These are phyloP conservation scores for Bonnemaisonia californica DNA, from an alignment of 31 red algal genomes.

Conservation along the genomic window DNA sequence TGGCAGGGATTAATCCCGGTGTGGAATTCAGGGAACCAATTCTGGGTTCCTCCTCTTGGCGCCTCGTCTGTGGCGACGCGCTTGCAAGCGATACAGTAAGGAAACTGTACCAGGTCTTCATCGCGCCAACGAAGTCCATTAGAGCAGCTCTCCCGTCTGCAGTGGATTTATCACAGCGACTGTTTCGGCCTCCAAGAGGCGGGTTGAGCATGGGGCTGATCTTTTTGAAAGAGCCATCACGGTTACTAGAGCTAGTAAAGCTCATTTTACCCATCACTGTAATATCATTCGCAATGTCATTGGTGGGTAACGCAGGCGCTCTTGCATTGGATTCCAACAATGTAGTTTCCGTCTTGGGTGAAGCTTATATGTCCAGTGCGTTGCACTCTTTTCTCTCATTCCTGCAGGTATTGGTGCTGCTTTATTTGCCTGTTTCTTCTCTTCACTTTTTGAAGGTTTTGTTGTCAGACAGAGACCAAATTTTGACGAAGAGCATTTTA, in stretches of 20 bases:
- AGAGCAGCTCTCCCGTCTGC: slow-evolving; percentile 1
- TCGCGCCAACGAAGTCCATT: slow-evolving; percentile 31
- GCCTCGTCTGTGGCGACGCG: slow-evolving; percentile 48
- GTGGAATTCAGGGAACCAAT: slow-evolving; percentile 55
- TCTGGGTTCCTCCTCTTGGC: slow-evolving; percentile 1
- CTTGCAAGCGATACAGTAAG: slow-evolving; percentile 45
- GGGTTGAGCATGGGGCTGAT: slow-evolving; percentile 18
- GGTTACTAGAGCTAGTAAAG: slow-evolving; percentile 33
- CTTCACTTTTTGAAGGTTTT: slow-evolving; percentile 61
- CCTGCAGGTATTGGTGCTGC: not conserved
- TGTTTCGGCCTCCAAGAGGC: slow-evolving; percentile 40
- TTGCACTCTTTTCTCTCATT: not conserved
- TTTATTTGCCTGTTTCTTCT: slow-evolving; percentile 38
- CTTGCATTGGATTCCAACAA: slow-evolving; percentile 19
- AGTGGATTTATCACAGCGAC: slow-evolving; percentile 13
- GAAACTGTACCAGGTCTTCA: slow-evolving; percentile 29
- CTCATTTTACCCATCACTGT: slow-evolving; percentile 19
- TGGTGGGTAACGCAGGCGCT: slow-evolving; percentile 37
- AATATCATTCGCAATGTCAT: slow-evolving; percentile 12
- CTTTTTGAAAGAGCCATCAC: slow-evolving; percentile 14
- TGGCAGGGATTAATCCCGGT: slow-evolving; percentile 44
- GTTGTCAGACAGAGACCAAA: slow-evolving; percentile 41
- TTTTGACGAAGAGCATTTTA: slow-evolving; percentile 31
- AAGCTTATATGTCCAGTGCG: not conserved
- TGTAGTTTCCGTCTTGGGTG: not conserved